These are phyloP conservation scores for Ceratocystis huliohia DNA, from an alignment of 2,329 filamentous ascomycete species.

Conservation along the genomic window DNA sequence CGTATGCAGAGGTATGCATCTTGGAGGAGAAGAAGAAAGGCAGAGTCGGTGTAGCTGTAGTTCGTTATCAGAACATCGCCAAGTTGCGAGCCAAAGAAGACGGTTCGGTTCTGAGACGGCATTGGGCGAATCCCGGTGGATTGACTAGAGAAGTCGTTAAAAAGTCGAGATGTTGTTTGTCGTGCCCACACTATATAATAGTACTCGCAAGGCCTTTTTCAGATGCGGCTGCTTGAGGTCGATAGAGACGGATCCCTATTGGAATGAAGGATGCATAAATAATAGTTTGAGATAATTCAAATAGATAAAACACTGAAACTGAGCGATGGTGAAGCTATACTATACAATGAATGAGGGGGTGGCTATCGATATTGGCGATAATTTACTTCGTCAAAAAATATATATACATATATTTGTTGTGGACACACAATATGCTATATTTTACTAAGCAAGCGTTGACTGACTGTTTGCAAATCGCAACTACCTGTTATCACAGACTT, in stretches of 20 bases:
- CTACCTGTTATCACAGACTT: neutral
- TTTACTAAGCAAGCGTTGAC: no score
- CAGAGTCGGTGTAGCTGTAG: slow-evolving; percentile 48
- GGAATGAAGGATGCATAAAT: neutral
- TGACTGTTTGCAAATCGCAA: no score
- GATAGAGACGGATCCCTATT: neutral
- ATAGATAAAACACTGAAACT: neutral
- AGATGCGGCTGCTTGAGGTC: no score
- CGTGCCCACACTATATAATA: neutral
- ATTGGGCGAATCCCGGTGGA: neutral
- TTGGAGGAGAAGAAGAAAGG: slow-evolving; percentile 34
- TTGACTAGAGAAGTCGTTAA: neutral
- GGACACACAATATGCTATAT: neutral
- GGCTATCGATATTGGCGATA: no score
- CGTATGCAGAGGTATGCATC: slow-evolving; percentile 26
- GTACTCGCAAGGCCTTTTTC: no score
- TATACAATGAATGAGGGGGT: neutral
- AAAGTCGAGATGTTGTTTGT: neutral
- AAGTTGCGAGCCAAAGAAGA: slow-evolving; percentile 47
- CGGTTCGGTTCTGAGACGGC: slow-evolving; percentile 27
- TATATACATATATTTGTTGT: neutral
- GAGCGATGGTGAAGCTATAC: neutral
- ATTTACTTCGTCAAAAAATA: no score
- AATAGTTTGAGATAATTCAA: neutral
- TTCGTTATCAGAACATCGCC: slow-evolving; percentile 45